A percentile compares a stretch with the other conserved stretches of the same genome.
phyloP scores from a whole-genome alignment of 169 alveolate genomes.

The Plasmodium yoelii region DNA sequence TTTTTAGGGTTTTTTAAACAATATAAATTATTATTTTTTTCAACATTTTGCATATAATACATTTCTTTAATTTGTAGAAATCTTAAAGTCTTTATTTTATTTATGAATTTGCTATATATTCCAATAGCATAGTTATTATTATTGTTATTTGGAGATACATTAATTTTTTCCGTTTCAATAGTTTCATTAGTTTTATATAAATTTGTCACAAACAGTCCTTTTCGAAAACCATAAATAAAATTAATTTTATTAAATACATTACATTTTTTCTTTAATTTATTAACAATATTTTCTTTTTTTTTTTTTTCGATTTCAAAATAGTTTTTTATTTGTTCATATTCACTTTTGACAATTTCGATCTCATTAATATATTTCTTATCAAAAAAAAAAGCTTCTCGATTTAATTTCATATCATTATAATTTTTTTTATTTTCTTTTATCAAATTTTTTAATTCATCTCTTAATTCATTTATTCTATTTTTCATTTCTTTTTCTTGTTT shows the following conservation, averaged over 20 bases:
- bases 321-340: constrained; percentile 54
- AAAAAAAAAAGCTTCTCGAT: constrained; percentile 34
- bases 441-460: constrained; percentile 19
- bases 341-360: constrained; percentile 34
- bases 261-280: constrained; percentile 50
- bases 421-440: constrained; percentile 31
- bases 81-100: constrained; percentile 49
- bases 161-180: neutral
- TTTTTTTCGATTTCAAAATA: constrained; percentile 26
- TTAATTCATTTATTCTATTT: constrained; percentile 3
- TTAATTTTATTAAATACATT: constrained; percentile 9
- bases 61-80: constrained; percentile 54
- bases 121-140: neutral
- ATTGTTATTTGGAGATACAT: neutral
- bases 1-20: constrained; percentile 32
- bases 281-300: constrained; percentile 23
- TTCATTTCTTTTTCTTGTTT: constrained; percentile 15
- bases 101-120: neutral
- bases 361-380: constrained; percentile 58
- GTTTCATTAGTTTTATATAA: neutral
- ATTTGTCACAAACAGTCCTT: constrained; percentile 23
- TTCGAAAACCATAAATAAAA: constrained; percentile 20
- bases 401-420: constrained; percentile 7
- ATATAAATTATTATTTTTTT: constrained; percentile 26
- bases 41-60: constrained; percentile 32